A percentile compares a stretch with the other conserved stretches of the same genome.
Conservation (phyloP, 345 rosid genomes). For the Ceriops tagal region DNA sequence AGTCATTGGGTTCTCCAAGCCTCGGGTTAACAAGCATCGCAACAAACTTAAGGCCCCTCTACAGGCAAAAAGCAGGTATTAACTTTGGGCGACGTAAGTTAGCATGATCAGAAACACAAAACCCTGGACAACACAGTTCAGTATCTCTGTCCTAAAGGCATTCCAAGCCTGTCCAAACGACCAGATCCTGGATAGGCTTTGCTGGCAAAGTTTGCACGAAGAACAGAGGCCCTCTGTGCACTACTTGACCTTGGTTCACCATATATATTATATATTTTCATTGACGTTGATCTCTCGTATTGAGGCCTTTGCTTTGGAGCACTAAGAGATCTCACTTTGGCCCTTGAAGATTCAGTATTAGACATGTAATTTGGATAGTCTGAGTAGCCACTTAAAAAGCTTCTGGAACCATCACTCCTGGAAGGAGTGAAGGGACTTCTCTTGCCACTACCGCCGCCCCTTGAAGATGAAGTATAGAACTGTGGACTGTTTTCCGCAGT, state of each 20-base stretch:
- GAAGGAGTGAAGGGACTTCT: constrained; percentile 65
- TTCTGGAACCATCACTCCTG: constrained; percentile 71
- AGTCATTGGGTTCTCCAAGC: too few relatives aligned
- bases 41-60: too few relatives aligned
- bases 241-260: constrained; percentile 43
- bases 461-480: constrained; percentile 62
- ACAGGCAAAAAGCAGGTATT: neutral
- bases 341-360: constrained; percentile 79
- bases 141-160: constrained; percentile 51
- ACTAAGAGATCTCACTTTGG: constrained; percentile 69
- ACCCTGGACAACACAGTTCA: neutral
- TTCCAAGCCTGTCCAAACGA: constrained; percentile 77
- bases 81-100: neutral
- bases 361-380: constrained; percentile 91
- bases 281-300: constrained; percentile 63
- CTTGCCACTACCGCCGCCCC: constrained; percentile 51
- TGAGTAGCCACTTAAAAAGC: constrained; percentile 49
- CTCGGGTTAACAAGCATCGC: too few relatives aligned
- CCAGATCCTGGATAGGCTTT: constrained; percentile 97
- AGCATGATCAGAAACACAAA: constrained; percentile 4
- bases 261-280: constrained; percentile 48
- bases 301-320: constrained; percentile 82
- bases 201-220: constrained; percentile 53
- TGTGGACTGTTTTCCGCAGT: constrained; percentile 81
- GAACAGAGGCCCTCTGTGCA: constrained; percentile 42